A percentile compares a stretch with the other conserved stretches of the same genome.
Evolutionary conservation across 2,329 filamentous ascomycete genomes (phyloP).

Genomic region (Aotearoamyces nothofagi): DNA sequence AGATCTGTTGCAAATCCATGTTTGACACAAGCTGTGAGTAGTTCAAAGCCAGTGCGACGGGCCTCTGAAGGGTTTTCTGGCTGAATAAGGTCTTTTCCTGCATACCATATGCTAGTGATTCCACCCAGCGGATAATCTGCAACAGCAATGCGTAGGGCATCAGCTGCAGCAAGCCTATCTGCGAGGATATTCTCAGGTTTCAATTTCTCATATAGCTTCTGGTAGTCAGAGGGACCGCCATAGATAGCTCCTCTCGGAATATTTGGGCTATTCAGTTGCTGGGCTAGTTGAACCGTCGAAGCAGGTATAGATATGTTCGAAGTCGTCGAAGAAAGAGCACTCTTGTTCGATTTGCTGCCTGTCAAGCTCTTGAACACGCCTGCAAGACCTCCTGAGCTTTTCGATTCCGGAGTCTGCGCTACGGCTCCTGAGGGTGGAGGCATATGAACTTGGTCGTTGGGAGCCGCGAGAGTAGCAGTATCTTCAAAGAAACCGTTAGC

Average conservation of each 20-base stretch:
- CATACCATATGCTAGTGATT: constrained; percentile 40
- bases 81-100: constrained; percentile 49
- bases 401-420: constrained; percentile 36
- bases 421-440: constrained; percentile 43
- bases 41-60: constrained; percentile 46
- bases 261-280: constrained; percentile 25
- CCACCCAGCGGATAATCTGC: constrained; percentile 37
- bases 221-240: constrained; percentile 34
- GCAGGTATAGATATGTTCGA: constrained; percentile 19
- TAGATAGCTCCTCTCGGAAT: constrained; percentile 20
- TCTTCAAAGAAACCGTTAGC: not conserved
- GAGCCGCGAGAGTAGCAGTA: not conserved
- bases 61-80: constrained; percentile 34
- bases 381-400: constrained; percentile 39
- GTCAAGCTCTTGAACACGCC: constrained; percentile 50
- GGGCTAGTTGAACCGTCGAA: constrained; percentile 25
- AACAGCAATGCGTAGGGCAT: constrained; percentile 38
- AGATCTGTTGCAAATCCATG: constrained; percentile 47
- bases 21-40: constrained; percentile 50
- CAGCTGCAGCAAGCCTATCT: constrained; percentile 41
- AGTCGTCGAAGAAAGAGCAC: constrained; percentile 27
- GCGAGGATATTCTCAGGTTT: constrained; percentile 31
- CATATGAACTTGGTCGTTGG: constrained; percentile 25
- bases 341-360: constrained; percentile 34
- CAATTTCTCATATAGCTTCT: constrained; percentile 37